Percentiles rank a stretch among this genome's conserved stretches.
These are phyloP conservation scores for Lactarius trivialis DNA, from an alignment of 768 basidiomycete species.

Conservation along the genomic window DNA sequence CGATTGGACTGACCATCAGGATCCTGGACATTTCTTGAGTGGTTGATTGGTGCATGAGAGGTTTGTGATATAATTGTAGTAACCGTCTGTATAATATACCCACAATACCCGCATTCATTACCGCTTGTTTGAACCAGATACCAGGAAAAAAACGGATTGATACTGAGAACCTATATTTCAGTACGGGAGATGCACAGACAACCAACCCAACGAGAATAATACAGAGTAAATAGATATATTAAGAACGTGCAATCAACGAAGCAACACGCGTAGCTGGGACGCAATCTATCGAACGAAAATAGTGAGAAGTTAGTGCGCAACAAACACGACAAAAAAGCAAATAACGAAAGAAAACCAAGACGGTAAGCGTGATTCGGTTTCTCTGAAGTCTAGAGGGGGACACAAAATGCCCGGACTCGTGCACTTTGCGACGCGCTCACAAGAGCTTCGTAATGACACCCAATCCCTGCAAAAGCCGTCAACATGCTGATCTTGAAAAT, in stretches of 20 bases:
- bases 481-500: not conserved
- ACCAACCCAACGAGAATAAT: not conserved
- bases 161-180: too few relatives aligned
- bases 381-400: constrained; percentile 45
- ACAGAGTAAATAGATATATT: not conserved
- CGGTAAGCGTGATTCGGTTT: constrained; percentile 54
- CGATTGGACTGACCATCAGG: not conserved
- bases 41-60: not conserved
- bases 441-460: constrained; percentile 68
- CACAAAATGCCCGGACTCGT: constrained; percentile 22
- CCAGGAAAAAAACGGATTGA: too few relatives aligned
- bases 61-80: not conserved
- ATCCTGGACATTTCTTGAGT: too few relatives aligned
- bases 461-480: constrained; percentile 46
- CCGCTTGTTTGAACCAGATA: too few relatives aligned
- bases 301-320: not conserved
- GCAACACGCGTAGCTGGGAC: not conserved
- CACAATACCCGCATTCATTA: not conserved
- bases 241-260: not conserved
- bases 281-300: not conserved
- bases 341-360: not conserved
- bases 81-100: not conserved
- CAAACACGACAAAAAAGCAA: not conserved
- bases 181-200: not conserved
- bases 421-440: constrained; percentile 32